A percentile compares a stretch with the other conserved stretches of the same genome.
phyloP scores from a whole-genome alignment of 768 basidiomycete species.

The Hericium alpestre region DNA sequence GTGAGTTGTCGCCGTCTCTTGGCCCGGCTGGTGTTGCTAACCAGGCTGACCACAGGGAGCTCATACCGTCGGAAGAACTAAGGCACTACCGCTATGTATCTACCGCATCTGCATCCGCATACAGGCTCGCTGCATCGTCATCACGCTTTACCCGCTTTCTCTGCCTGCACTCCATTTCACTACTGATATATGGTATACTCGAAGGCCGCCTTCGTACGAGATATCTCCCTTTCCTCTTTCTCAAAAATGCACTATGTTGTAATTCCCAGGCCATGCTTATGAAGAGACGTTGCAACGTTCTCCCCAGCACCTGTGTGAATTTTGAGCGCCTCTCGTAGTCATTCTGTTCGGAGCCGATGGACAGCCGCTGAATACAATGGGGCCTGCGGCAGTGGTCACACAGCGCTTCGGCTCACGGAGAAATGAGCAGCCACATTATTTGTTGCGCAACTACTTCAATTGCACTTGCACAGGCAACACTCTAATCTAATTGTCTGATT shows the following conservation, averaged over 20 bases:
- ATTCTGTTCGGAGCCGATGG: too few species aligned
- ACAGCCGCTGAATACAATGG: too few species aligned
- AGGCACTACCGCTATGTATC: conserved; percentile 18
- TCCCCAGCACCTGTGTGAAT: too few species aligned
- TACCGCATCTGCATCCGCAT: conserved; percentile 15
- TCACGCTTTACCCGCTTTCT: conserved; percentile 49
- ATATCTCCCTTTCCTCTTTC: neutral
- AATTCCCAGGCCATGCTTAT: neutral
- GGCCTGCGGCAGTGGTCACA: too few species aligned
- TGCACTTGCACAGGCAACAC: neutral
- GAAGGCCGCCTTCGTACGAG: neutral
- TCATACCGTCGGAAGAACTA: conserved; percentile 96
- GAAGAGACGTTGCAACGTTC: neutral
- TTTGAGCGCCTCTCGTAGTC: too few species aligned
- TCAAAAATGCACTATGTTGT: neutral
- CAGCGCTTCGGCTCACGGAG: neutral
- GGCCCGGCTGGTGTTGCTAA: too few species aligned
- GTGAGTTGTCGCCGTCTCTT: conserved; percentile 34
- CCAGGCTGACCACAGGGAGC: conserved; percentile 47
- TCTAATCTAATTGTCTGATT: too few species aligned
- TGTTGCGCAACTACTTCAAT: neutral
- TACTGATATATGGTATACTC: neutral
- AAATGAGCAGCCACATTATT: neutral
- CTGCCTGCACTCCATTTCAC: neutral
- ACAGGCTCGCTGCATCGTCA: conserved; percentile 7